Evolutionary conservation across 1,284 basidiomycete genomes (phyloP).

Genomic region (Rhodotorula sp.): DNA sequence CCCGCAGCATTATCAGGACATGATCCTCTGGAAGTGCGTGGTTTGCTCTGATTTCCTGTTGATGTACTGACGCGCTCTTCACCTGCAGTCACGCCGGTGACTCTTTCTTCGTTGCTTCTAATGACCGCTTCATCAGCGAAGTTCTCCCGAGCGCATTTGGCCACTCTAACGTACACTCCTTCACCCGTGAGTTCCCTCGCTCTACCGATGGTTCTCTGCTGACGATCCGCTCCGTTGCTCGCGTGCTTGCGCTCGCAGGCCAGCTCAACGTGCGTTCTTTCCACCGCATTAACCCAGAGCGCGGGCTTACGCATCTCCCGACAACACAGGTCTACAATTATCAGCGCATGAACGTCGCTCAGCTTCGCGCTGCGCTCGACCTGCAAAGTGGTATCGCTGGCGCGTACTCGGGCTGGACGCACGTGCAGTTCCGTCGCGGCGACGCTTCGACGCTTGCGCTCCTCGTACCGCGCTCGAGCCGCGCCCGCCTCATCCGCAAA

Average conservation of each 20-base stretch:
- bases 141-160: slow-evolving; percentile 26
- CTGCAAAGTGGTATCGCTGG: slow-evolving; percentile 8
- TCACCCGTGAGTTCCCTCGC: slow-evolving; percentile 24
- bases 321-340: slow-evolving; percentile 27
- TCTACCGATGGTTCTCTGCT: background rate
- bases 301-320: background rate
- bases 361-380: slow-evolving; percentile 18
- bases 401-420: slow-evolving; percentile 27
- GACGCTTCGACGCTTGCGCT: slow-evolving; percentile 5
- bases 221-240: background rate
- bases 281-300: too few species aligned
- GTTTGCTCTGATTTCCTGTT: too few species aligned
- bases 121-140: slow-evolving; percentile 17
- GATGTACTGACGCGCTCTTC: background rate
- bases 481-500: slow-evolving; percentile 26
- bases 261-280: background rate
- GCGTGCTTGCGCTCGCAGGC: background rate
- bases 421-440: slow-evolving; percentile 19
- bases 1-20: slow-evolving; percentile 25
- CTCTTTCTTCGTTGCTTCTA: slow-evolving; percentile 30
- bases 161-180: slow-evolving; percentile 28
- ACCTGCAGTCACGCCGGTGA: slow-evolving; percentile 10
- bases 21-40: slow-evolving; percentile 23
- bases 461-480: slow-evolving; percentile 17
- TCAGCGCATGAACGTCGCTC: slow-evolving; percentile 19